Evolutionary conservation across 2,329 filamentous ascomycete genomes (phyloP), one percentile per base, ranked within the genome.

Genomic region (Xylaria multiplex): DNA sequence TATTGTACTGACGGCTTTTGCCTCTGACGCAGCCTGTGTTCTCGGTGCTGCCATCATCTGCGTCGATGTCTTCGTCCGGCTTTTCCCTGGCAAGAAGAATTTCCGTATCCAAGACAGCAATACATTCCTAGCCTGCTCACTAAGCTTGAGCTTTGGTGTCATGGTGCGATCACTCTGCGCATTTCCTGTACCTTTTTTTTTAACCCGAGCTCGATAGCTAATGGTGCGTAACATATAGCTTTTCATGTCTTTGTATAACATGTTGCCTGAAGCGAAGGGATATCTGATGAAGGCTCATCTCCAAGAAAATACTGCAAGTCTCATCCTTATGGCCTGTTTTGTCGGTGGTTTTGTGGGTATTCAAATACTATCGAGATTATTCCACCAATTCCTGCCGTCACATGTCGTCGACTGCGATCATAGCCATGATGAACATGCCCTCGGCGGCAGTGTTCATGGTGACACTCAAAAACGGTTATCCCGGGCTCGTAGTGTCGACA

Each of bases 111-210:
- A 96, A 76, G 91, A 97, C 69, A 97, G 92, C 80, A 95, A 92
- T 81, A 84, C 84, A 24, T 99, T 99, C 77, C 84, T 97, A 4
- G 94, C 94, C 0, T 89, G 90, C 24, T 97, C 95, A 0, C 81
- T 98, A 67, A 97, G 94, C 79, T 81, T 99, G 70, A 97, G 93
- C 77, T 97, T 97, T 72, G 95, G 96, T 49, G 94, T 98, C 52
- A 97, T 99, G 93, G 94, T 97, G 79, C 70, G 87, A 76, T 27
- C 27, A 37, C 52, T 61, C 64, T 48, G 14, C 35, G 9, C 19
- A 49, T 40, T 32, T 37, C 7, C 30, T 32, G 2, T 6, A 8
- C 52, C 19, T 19, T 27, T 55, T 52, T 1, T 37, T 53, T 42
- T 9, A 35, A 22, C 2, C 4, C 13, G 19, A 14, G 6, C 35